phyloP scores from a whole-genome alignment of 805 yeast species.

The Lachancea thermotolerans region DNA sequence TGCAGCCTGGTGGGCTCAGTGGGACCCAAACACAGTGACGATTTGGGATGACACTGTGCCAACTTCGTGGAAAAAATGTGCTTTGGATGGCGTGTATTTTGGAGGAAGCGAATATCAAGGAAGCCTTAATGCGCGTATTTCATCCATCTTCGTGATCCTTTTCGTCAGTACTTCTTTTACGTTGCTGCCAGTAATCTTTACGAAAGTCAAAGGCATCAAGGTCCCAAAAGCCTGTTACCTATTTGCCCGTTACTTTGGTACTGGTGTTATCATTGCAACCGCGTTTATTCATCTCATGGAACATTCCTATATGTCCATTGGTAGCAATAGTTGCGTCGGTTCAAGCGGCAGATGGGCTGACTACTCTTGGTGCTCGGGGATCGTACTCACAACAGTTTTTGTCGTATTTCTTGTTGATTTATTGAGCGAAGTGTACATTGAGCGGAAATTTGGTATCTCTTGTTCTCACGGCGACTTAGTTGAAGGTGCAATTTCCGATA shows the following conservation, averaged over 20 bases:
- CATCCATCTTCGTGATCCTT: slow-evolving; percentile 57
- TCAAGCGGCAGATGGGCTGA: slow-evolving; percentile 39
- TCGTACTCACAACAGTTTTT: slow-evolving; percentile 42
- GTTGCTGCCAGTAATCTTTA: slow-evolving; percentile 46
- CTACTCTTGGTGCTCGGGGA: slow-evolving; percentile 54
- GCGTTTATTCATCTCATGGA: slow-evolving; percentile 69
- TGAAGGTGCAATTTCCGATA: slow-evolving; percentile 6
- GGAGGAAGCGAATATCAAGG: slow-evolving; percentile 40
- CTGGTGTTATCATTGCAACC: slow-evolving; percentile 79
- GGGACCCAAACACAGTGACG: slow-evolving; percentile 25
- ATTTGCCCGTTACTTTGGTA: slow-evolving; percentile 68
- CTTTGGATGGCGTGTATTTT: slow-evolving; percentile 36
- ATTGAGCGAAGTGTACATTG: slow-evolving; percentile 39
- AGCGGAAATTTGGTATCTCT: slow-evolving; percentile 20
- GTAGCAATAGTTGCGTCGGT: slow-evolving; percentile 55
- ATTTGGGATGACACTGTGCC: slow-evolving; percentile 25
- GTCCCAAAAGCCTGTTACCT: slow-evolving; percentile 56
- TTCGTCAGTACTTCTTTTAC: slow-evolving; percentile 58
- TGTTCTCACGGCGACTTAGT: slow-evolving; percentile 1
- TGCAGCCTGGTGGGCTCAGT: slow-evolving; percentile 7
- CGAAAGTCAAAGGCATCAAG: neutral
- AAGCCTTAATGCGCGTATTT: slow-evolving; percentile 38
- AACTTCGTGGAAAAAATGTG: slow-evolving; percentile 38
- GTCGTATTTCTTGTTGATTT: slow-evolving; percentile 44
- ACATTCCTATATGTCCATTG: slow-evolving; percentile 23